Conservation (phyloP, 306 rosid species). For the Dicorynia guianensis region DNA sequence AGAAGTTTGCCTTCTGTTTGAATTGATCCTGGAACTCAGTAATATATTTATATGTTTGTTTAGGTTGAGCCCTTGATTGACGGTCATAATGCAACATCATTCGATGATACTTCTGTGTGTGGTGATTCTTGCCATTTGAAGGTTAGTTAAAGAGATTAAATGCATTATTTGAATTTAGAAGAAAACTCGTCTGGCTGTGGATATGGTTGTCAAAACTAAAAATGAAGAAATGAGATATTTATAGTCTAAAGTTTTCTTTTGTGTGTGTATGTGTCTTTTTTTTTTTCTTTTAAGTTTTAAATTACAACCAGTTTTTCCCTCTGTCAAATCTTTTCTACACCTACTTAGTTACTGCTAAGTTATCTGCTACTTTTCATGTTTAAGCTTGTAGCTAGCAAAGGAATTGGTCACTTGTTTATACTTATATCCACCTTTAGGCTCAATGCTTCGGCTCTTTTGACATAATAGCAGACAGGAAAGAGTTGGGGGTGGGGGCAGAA, state of each 20-base stretch:
- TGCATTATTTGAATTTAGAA: slow-evolving; percentile 27
- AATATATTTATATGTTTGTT: slow-evolving; percentile 39
- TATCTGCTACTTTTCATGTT: too few relatives aligned
- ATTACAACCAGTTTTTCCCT: slow-evolving; percentile 12
- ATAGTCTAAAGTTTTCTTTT: not conserved
- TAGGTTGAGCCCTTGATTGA: slow-evolving; percentile 63
- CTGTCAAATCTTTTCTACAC: not conserved
- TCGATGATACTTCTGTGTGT: slow-evolving; percentile 44
- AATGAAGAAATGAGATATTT: not conserved
- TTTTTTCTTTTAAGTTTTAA: not conserved
- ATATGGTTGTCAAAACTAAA: not conserved
- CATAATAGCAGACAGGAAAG: too few relatives aligned
- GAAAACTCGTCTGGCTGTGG: slow-evolving; percentile 24
- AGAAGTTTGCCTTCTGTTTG: slow-evolving; percentile 23
- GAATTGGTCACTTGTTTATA: too few relatives aligned
- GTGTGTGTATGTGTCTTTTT: not conserved
- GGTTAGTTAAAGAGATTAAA: slow-evolving; percentile 55
- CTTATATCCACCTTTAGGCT: too few relatives aligned
- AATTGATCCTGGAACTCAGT: slow-evolving; percentile 31
- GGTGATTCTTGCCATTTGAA: slow-evolving; percentile 69
- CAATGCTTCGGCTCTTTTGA: too few relatives aligned
- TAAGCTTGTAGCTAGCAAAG: too few relatives aligned
- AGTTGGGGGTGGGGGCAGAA: too few relatives aligned
- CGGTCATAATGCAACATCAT: slow-evolving; percentile 39
- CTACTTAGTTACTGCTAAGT: not conserved